Base-by-base conservation (phyloP, 2,329 filamentous ascomycete genomes). In the Apiospora rasikravindrae region DNA sequence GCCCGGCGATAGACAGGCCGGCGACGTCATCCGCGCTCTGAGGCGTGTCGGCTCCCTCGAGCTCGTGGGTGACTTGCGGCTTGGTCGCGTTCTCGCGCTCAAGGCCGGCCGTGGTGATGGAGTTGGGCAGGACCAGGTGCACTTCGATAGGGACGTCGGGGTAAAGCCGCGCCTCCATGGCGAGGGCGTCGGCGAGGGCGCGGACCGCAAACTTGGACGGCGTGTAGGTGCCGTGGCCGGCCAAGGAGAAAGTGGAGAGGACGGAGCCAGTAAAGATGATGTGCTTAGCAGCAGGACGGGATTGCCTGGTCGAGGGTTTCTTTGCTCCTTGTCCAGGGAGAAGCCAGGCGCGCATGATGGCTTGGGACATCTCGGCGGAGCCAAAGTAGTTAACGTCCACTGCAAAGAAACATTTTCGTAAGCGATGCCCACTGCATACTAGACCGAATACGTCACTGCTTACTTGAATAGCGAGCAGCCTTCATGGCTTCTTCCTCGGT, bases 311-410 rank as follows among this genome's bases (percentile, higher is more conserved):
- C 24, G 51, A 29, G 24, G 24, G 26, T 57, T 57, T 11, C 24
- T 57, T 57, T 29, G 11, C 75, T 8, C 83, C 79, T 16, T 80
- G 80, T 6, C 80, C 80, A 19, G 86, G 84, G 24, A 83, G 81
- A 47, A 94, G 88, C 95, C 95, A 98, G 73, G 89, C 87, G 72
- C 87, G 88, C 74, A 98, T 84, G 45, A 92, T 91, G 33, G 93
- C 90, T 79, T 96, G 94, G 42, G 94, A 91, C 82, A 96, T 93
- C 80, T 97, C 96, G 44, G 92, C 91, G 19, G 91, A 90, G 68
- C 94, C 93, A 86, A 91, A 97, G 84, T 94, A 98, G 83, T 98
- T 95, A 75, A 95, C 89, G 78, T 97, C 93, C 93, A 97, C 72
- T 73, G 45, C 44, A 68, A 68, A 44, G 33, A 70, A 13, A 8